Conservation (phyloP, 306 rosid species). For the Trifolium repens region DNA sequence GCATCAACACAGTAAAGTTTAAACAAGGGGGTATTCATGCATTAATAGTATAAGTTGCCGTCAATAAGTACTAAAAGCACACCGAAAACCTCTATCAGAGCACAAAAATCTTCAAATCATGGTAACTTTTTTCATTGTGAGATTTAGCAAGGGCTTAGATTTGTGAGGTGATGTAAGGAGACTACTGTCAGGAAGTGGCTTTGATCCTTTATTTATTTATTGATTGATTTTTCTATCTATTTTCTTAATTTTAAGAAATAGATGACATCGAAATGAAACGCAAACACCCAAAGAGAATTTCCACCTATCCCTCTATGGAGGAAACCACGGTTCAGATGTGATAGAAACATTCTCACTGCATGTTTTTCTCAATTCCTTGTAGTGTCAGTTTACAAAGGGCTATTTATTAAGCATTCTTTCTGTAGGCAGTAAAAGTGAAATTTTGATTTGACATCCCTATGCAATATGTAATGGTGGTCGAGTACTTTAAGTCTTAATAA, state of each 20-base stretch:
- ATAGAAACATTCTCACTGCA: too few species aligned
- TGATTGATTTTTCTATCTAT: too few species aligned
- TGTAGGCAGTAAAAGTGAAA: too few species aligned
- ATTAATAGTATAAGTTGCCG: background rate
- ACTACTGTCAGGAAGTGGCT: background rate
- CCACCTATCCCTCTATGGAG: background rate
- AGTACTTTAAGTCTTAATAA: background rate
- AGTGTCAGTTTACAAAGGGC: too few species aligned
- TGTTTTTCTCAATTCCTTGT: too few species aligned
- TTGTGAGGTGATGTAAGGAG: background rate
- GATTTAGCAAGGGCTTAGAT: background rate
- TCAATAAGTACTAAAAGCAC: background rate
- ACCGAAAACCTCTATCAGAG: conserved; percentile 19
- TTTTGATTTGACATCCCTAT: too few species aligned
- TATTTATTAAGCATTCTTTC: too few species aligned
- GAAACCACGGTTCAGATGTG: too few species aligned
- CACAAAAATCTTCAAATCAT: conserved; percentile 3
- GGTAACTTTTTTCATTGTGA: conserved; percentile 1
- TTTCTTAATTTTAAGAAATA: too few species aligned
- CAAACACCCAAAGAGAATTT: background rate
- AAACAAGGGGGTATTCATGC: background rate
- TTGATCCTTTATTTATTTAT: too few species aligned
- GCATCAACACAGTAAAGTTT: conserved; percentile 5
- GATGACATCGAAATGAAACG: background rate
- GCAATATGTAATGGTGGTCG: background rate